Evolutionary conservation across 163 green algal species (phyloP), one percentile per base, ranked within the genome.

Genomic region (Prototheca cutis): DNA sequence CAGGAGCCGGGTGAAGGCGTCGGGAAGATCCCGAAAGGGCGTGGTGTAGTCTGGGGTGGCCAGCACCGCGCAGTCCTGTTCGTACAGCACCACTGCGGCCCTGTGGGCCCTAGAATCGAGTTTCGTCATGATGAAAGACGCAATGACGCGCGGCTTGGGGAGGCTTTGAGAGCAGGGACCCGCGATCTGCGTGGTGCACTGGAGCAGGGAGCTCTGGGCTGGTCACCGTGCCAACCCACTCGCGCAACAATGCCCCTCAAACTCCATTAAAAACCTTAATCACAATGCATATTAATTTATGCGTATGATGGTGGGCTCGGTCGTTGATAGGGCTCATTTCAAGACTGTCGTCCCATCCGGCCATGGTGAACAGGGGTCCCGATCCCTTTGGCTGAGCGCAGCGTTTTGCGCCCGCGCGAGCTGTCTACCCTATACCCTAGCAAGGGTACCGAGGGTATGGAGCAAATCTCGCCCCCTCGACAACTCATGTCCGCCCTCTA

Each of bases 1-100:
- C 13, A 82, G 66, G 55, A 82, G 65, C 2, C 71, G 58, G 30
- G 75, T 64, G 19, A 82, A 39, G 1, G 71, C 75, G 53, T 82
- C 68, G 10, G 75, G 51, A 13, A 75, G 21, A 40, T 31, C 70
- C 2, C 15, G 21, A 30, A 82, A 82, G 4, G 65, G 67, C 1
- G 21, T 55, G 6, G 61, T 57, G 19, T 65, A 53, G 42, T 79
- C 75, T 6, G 53, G 61, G 6, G 52, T 61, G 23, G 47, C 58
- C 3, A 77, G 4, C 6, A 58, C 40, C 2, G 48, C 30, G 6
- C 48, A 67, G 42, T 78, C 73, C 27, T 72, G 58, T 17, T 63
- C 65, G 18, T 51, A 21, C 19, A 71, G 56, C 36, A 45, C 56
- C 5, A 61, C 36, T 10, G 17, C 13, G 36, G 36, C 17, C 36